These are phyloP conservation scores for Centrapalus pauciflorus DNA, from an alignment of 129 eudicot species.

Conservation along the genomic window DNA sequence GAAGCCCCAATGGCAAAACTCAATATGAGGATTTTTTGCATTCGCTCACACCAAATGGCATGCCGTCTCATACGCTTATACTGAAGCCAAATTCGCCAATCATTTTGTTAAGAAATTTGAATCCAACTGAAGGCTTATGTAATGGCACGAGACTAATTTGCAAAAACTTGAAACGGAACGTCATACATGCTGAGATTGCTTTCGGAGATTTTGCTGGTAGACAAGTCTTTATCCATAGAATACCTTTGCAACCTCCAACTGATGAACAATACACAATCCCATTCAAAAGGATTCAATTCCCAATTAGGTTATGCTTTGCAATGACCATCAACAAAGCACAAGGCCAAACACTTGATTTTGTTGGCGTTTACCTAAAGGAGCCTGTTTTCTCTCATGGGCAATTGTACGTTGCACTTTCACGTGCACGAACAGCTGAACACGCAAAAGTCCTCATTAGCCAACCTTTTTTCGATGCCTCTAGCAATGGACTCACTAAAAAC, in stretches of 20 bases:
- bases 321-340: slow-evolving; percentile 35
- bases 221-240: slow-evolving; percentile 5
- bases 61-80: slow-evolving; percentile 8
- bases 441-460: neutral
- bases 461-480: neutral
- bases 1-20: slow-evolving; percentile 25
- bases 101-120: slow-evolving; percentile 11
- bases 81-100: slow-evolving; percentile 12
- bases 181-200: neutral
- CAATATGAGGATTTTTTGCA: slow-evolving; percentile 8
- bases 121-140: slow-evolving; percentile 22
- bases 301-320: slow-evolving; percentile 21
- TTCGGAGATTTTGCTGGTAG: neutral
- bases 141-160: slow-evolving; percentile 19
- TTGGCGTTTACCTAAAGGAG: neutral
- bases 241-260: neutral
- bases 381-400: slow-evolving; percentile 24
- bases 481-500: neutral
- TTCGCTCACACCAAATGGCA: neutral
- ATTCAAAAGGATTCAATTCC: slow-evolving; percentile 13
- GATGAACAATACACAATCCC: neutral
- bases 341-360: slow-evolving; percentile 20
- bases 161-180: neutral
- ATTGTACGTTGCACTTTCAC: slow-evolving; percentile 24
- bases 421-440: neutral